phyloP scores from a whole-genome alignment of 2,329 filamentous ascomycete genomes.

The Cordyceps pruinosa region DNA sequence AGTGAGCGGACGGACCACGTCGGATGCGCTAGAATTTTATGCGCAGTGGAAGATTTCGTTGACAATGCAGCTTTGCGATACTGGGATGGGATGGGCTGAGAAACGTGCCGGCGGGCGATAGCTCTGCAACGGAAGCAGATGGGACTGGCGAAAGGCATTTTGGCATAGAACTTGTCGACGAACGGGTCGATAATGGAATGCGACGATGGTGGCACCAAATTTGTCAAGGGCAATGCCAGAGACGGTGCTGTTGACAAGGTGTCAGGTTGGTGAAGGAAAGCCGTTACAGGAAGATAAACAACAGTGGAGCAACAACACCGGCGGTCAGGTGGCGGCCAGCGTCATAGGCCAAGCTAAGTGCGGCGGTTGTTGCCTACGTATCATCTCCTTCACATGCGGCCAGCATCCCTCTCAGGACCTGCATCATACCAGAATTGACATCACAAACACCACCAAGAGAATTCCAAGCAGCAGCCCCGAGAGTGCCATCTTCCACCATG shows the following conservation, averaged over 20 bases:
- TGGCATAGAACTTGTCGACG: too few relatives aligned
- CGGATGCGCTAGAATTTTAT: slow-evolving; percentile 58
- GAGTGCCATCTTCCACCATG: slow-evolving; percentile 39
- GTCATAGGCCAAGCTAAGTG: slow-evolving; percentile 8
- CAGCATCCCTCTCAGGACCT: background rate
- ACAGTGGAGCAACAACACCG: slow-evolving; percentile 5
- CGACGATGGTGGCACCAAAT: background rate
- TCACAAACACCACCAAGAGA: background rate
- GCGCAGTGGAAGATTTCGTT: slow-evolving; percentile 17
- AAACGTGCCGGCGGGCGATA: slow-evolving; percentile 19
- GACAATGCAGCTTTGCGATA: slow-evolving; percentile 11
- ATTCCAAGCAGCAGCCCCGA: background rate
- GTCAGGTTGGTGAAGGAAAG: background rate
- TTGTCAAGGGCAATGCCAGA: background rate
- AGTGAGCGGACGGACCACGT: slow-evolving; percentile 80
- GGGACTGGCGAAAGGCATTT: background rate
- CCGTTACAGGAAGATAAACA: background rate
- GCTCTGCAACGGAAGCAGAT: slow-evolving; percentile 26
- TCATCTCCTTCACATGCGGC: slow-evolving; percentile 9
- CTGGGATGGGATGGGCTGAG: slow-evolving; percentile 12
- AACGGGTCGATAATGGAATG: too few relatives aligned
- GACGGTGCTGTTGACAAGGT: background rate
- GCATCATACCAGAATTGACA: background rate
- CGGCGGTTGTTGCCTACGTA: slow-evolving; percentile 4
- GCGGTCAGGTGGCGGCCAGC: slow-evolving; percentile 11